Conservation (phyloP, 2,329 filamentous ascomycete genomes). For the Bisporella sp. region DNA sequence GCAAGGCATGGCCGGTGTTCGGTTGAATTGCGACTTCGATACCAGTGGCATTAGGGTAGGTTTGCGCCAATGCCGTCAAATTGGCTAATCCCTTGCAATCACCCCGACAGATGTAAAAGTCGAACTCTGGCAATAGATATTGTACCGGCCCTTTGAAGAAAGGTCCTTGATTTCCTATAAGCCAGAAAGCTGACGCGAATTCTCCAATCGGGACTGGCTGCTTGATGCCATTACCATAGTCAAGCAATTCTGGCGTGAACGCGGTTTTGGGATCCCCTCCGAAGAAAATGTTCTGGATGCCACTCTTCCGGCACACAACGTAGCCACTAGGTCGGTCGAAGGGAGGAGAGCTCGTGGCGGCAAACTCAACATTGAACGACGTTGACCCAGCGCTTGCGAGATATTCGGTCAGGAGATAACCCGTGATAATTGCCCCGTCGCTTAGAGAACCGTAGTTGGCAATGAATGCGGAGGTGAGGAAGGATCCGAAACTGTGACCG, state of each 20-base stretch:
- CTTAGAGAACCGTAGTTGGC: slow-evolving; percentile 42
- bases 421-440: slow-evolving; percentile 52
- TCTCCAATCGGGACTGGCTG: slow-evolving; percentile 28
- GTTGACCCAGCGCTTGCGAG: slow-evolving; percentile 5
- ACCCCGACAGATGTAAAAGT: slow-evolving; percentile 29
- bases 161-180: slow-evolving; percentile 19
- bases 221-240: slow-evolving; percentile 26
- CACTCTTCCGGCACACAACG: slow-evolving; percentile 11
- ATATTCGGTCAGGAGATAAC: slow-evolving; percentile 20
- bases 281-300: slow-evolving; percentile 30
- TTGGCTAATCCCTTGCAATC: slow-evolving; percentile 28
- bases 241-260: slow-evolving; percentile 25
- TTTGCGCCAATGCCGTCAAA: slow-evolving; percentile 2
- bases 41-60: slow-evolving; percentile 24
- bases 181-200: slow-evolving; percentile 17
- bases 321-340: slow-evolving; percentile 4
- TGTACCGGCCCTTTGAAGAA: slow-evolving; percentile 28
- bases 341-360: slow-evolving; percentile 4
- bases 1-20: slow-evolving; percentile 30
- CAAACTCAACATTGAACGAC: slow-evolving; percentile 4
- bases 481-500: slow-evolving; percentile 58
- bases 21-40: slow-evolving; percentile 28
- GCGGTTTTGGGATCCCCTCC: slow-evolving; percentile 14
- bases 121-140: slow-evolving; percentile 28
- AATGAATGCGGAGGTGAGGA: slow-evolving; percentile 48